Evolutionary conservation across 352 stramenopile species (phyloP), one percentile per base, ranked within the genome.

Genomic region (Phytophthora fragariaefolia): DNA sequence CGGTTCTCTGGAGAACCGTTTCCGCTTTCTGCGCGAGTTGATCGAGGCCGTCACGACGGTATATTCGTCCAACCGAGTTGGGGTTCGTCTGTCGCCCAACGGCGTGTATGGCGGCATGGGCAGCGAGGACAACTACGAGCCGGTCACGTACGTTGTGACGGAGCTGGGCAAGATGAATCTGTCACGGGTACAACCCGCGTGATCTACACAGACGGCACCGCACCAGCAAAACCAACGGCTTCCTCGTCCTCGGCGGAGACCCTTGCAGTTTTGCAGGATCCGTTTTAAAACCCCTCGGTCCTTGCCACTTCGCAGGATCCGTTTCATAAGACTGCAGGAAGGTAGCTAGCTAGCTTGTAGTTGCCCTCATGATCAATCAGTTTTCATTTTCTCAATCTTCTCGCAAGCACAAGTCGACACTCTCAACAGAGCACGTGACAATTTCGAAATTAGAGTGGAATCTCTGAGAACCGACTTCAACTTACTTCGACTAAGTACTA

Each of bases 1-100:
- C 23, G 89, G 89, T 26, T 90, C 69, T 24, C 58, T 92, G 3
- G 85, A 95, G 59, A 96, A 96, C 71, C 85, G 91, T 10, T 73
- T 73, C 30, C 76, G 82, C 9, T 81, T 97, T 22, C 59, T 96
- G 20, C 66, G 66, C 4, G 82, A 96, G 64, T 32, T 91, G 32
- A 18, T 97, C 60, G 73, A 91, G 52, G 76, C 76, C 1, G 48
- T 92, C 12, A 77, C 48, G 43, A 73, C 71, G 3, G 76, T 69
- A 8, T 72, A 58, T 22, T 73, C 66, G 20, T 9, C 62, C 0
- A 36, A 69, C 18, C 66, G 71, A 17, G 32, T 84, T 6, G 79
- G 28, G 2, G 57, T 79, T 22, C 72, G 74, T 34, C 56, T 82
- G 0, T 77, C 71, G n/a, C 71, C 74, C 6, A 77, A 76, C 49